Percentiles rank a stretch among this genome's conserved stretches.
These are phyloP conservation scores for Aphanomyces invadans DNA, from an alignment of 352 stramenopile genomes.

Conservation along the genomic window DNA sequence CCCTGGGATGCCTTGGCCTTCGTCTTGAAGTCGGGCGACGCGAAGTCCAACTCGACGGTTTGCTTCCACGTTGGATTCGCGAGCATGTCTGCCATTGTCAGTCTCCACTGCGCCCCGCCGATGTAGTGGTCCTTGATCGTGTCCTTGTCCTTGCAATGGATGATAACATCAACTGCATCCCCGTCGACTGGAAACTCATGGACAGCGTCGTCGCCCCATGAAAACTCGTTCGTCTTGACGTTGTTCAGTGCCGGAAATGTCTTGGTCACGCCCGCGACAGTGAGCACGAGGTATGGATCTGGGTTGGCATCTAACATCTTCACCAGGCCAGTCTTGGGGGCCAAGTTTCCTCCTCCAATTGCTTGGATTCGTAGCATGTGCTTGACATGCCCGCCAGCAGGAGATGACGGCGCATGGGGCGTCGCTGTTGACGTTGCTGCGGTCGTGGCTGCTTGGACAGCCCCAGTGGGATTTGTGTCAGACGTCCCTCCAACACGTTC, in stretches of 20 bases:
- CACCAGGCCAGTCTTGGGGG: constrained; percentile 9
- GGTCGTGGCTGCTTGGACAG: too few relatives aligned
- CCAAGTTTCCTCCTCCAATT: constrained; percentile 8
- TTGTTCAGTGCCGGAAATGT: constrained; percentile 34
- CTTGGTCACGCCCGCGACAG: constrained; percentile 27
- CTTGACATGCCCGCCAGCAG: background rate
- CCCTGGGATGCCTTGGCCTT: constrained; percentile 30
- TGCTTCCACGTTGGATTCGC: background rate
- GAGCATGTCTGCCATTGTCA: constrained; percentile 4
- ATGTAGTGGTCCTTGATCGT: constrained; percentile 41
- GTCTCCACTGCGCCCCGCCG: constrained; percentile 33
- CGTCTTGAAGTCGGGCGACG: constrained; percentile 43
- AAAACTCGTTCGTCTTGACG: constrained; percentile 37
- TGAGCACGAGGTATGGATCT: constrained; percentile 44
- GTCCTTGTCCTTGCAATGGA: constrained; percentile 47
- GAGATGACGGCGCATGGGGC: background rate
- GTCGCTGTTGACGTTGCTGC: background rate
- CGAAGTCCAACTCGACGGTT: constrained; percentile 38
- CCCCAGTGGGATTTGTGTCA: too few relatives aligned
- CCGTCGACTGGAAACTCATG: constrained; percentile 29
- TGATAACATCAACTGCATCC: constrained; percentile 27
- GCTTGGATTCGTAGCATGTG: constrained; percentile 12
- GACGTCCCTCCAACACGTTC: constrained; percentile 16
- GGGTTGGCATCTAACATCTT: constrained; percentile 37
- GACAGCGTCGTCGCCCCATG: constrained; percentile 34